phyloP scores from a whole-genome alignment of 1,284 basidiomycete genomes.

The Phylloporus gajari region DNA sequence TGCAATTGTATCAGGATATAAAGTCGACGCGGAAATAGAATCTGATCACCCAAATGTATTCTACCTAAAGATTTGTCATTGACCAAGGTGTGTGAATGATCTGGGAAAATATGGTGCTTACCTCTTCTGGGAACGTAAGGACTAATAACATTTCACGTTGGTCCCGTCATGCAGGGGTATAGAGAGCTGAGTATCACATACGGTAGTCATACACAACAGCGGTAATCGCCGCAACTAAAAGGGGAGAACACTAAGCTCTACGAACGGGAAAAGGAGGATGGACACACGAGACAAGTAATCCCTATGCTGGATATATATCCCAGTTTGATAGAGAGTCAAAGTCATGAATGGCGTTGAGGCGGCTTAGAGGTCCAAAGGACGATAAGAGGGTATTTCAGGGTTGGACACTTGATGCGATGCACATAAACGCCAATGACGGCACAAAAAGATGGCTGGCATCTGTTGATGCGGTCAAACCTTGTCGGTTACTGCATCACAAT shows the following conservation, averaged over 20 bases:
- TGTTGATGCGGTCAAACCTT: background rate
- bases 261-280: background rate
- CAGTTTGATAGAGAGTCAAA: background rate
- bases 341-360: background rate
- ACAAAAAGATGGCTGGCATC: background rate
- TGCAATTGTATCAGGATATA: background rate
- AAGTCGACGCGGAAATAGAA: background rate
- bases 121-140: background rate
- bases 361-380: background rate
- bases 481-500: background rate
- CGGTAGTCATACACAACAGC: background rate
- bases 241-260: background rate
- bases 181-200: background rate
- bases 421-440: background rate
- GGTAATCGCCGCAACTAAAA: background rate
- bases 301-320: background rate
- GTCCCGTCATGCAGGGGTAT: background rate
- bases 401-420: background rate
- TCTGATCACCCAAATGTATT: slow-evolving; percentile 2
- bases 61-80: background rate
- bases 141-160: background rate
- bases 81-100: background rate
- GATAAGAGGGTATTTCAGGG: background rate
- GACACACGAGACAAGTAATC: background rate
- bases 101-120: background rate